phyloP scores from a whole-genome alignment of 1,284 basidiomycete species.

The Cystobasidium slooffiae region DNA sequence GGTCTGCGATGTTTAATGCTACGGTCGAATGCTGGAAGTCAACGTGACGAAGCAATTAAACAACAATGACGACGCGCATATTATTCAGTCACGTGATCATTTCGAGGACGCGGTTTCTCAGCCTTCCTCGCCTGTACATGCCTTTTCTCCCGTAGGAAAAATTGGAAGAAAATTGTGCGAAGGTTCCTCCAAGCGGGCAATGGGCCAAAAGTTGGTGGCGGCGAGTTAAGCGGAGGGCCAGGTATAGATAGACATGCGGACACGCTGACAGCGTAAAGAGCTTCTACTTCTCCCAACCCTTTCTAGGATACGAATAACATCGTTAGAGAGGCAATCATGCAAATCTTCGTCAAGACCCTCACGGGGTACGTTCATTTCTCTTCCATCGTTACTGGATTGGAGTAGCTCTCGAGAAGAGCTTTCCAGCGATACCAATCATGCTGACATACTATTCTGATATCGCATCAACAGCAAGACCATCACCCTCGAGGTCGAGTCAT shows the following conservation, averaged over 20 bases:
- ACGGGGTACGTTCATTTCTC: constrained; percentile 29
- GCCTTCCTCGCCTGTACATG: no score
- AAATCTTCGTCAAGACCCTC: constrained; percentile 53
- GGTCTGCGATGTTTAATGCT: no score
- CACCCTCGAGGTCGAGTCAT: constrained; percentile 63
- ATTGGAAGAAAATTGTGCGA: background rate
- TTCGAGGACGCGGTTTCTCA: no score
- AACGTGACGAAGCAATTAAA: no score
- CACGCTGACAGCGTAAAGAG: background rate
- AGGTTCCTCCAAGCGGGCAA: background rate
- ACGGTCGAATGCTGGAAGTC: no score
- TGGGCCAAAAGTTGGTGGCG: background rate
- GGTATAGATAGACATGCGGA: background rate
- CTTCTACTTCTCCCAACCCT: background rate
- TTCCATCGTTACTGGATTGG: background rate
- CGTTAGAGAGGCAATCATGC: constrained; percentile 42
- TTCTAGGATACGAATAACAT: constrained; percentile 31
- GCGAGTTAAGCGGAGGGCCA: no score
- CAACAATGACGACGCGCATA: no score
- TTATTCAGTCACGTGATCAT: no score
- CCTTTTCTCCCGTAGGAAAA: background rate
- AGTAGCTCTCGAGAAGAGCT: background rate
- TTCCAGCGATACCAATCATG: constrained; percentile 57
- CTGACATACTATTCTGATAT: constrained; percentile 54
- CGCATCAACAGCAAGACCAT: constrained; percentile 60